phyloP scores from a whole-genome alignment of 169 alveolate species.

The Cryptosporidium ryanae region DNA sequence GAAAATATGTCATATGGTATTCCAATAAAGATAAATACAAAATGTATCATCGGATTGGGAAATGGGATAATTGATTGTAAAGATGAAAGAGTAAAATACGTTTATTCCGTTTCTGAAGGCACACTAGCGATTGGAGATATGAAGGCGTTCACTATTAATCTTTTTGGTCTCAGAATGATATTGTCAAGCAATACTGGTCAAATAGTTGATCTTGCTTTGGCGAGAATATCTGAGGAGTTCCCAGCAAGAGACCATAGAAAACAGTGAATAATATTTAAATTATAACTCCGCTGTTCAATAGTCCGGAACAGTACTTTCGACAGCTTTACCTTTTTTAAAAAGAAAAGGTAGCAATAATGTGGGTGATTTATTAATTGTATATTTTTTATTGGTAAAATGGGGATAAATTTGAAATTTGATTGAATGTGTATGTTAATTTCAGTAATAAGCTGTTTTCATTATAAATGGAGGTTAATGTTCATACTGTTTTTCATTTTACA shows the following conservation, averaged over 20 bases:
- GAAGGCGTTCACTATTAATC: background rate
- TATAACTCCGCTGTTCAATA: too few species aligned
- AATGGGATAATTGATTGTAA: background rate
- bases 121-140: background rate
- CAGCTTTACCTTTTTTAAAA: background rate
- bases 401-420: background rate
- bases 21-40: background rate
- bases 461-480: too few species aligned
- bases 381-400: too few species aligned
- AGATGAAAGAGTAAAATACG: background rate
- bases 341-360: background rate
- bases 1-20: background rate
- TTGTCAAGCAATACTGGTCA: background rate
- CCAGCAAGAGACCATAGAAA: background rate
- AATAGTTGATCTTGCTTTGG: background rate
- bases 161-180: background rate
- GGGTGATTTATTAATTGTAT: background rate
- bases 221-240: background rate
- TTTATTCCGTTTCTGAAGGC: background rate
- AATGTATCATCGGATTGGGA: background rate
- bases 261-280: background rate
- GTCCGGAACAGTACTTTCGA: background rate
- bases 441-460: too few species aligned
- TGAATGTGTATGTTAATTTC: background rate
- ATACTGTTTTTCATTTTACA: too few species aligned